Evolutionary conservation across 306 rosid species (phyloP), one percentile per base, ranked within the genome.

Genomic region (Castanea mollissima): DNA sequence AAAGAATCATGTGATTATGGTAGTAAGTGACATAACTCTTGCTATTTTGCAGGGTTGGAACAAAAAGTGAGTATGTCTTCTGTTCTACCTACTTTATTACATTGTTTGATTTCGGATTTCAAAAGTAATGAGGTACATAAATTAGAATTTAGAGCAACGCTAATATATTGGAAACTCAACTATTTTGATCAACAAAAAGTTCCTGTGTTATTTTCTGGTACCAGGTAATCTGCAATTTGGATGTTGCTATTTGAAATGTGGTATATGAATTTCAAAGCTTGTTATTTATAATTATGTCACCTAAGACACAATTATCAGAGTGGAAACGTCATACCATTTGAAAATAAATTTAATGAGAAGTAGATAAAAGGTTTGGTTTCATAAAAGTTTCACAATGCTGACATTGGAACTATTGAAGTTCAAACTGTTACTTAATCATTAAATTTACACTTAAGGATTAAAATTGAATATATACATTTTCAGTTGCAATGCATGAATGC

Each of bases 41-140:
- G 51, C 46, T 86, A 46, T 88, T 88, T 89, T 90, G 92, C 99
- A 96, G 99, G 99, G 99, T 67, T 96, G 99, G 99, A 96, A 90
- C 81, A 96, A 96, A 88, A 96, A 91, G 99, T 95, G 82, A 95
- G 97, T 82, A n/a, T 85, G 75, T 81, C 69, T 75, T 73, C 75
- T 57, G 68, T 83, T 87, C 62, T 64, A 6, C 56, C 56, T 75
- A 71, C 81, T 63, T 85, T 75, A 73, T 74, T 34, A 56, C 41
- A 1, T 72, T 32, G 64, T 71, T 78, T 65, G 49, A 34, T 72
- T 81, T 60, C 71, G 27, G 64, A 49, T 21, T 83, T 81, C 31
- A 32, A 72, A 55, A 73, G 20, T 74, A 70, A 59, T 9, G 56
- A 78, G 83, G 83, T 55, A 76, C 15, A 71, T 34, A 52, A 65